Evolutionary conservation across 305 asterid genomes (phyloP), one percentile per base, ranked within the genome.

Genomic region (Fraxinus platypoda): DNA sequence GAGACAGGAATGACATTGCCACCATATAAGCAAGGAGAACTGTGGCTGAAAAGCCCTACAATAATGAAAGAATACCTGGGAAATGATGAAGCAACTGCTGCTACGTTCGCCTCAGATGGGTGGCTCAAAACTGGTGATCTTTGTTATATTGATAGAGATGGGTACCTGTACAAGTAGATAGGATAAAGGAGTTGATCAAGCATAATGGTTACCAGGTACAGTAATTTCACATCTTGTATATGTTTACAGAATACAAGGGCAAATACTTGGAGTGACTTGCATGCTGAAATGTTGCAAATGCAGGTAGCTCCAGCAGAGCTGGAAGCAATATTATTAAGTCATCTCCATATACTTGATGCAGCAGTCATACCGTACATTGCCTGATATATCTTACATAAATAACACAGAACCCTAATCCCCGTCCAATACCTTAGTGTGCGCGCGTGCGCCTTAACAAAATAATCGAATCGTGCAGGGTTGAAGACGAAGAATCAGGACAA

Each of bases 291-390:
- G 59, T 11, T 49, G 41, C 79, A 82, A 81, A 78, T 76, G 84
- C 87, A 90, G 93, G 91, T 88, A 21, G 91, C 97, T 84, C 98
- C 97, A 57, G 97, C 98, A 80, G 97, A 94, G 88, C 78, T 94
- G 74, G 98, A 94, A 87, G 95, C 97, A 80, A 83, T 89, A 82
- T 85, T 93, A 49, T 59, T 86, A 78, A 90, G 90, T 72, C 97
- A 94, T 84, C 91, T 91, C n/a, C 75, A 86, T 12, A 90, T 94
- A 85, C 87, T 86, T 2, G 98, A 94, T 82, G 97, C 95, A 81
- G 98, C 97, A 74, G 97, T 93, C 38, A 85, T 89, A 83, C 98
- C 98, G 93, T 93, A 15, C 6, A 95, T 83, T 70, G 0, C 75
- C 81, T 80, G 21, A 77, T 30, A 74, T 6, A 59, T 82, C 26